Base-by-base conservation (phyloP, 1,284 basidiomycete genomes). In the Afroboletus lepidellus region DNA sequence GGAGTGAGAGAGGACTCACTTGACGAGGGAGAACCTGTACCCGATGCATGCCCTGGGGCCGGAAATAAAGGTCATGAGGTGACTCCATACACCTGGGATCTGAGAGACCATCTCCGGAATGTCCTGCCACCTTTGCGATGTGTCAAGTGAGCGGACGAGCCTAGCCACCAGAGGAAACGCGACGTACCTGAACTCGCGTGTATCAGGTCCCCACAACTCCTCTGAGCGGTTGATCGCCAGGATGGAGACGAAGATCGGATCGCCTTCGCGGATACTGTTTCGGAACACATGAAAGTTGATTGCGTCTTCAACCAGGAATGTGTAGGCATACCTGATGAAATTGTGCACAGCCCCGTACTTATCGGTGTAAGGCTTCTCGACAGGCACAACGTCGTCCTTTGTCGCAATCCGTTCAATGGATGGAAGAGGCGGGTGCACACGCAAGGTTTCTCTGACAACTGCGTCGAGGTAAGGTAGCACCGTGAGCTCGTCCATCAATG, bases 401-500 rank as follows among this genome's bases (percentile, higher is more conserved):
- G 63, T 64, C 0, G 77, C 76, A 16, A 77, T 69, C 4, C 90
- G 78, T 16, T 77, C 64, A 0, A 82, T 81, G 2, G 63, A 62
- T 0, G 80, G 71, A 59, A 77, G 30, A 93, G 70, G 0, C 76
- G 36, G 20, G 20, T 38, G 12, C 36, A 37, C 16, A 11, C 36
- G 36, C 18, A 37, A 18, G 8, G 18, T 75, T 69, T 94, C 91
- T 21, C 84, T 79, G 4, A 89, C 74, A 11, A 91, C 83, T 20
- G 72, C 69, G 56, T 86, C 84, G 13, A 86, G 80, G 59, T 84
- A 86, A 1, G 78, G 76, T 8, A 86, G 70, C 2, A 73, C 65
- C 51, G 78, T 77, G 18, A 86, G 72, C 43, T 84, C 75, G n/a
- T 86, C 84, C 78, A 84, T 81, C 0, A 77, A 75, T 1, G 80